Evolutionary conservation across 371 early-diverging fungal species (phyloP).

Genomic region (Mortierella sp.): DNA sequence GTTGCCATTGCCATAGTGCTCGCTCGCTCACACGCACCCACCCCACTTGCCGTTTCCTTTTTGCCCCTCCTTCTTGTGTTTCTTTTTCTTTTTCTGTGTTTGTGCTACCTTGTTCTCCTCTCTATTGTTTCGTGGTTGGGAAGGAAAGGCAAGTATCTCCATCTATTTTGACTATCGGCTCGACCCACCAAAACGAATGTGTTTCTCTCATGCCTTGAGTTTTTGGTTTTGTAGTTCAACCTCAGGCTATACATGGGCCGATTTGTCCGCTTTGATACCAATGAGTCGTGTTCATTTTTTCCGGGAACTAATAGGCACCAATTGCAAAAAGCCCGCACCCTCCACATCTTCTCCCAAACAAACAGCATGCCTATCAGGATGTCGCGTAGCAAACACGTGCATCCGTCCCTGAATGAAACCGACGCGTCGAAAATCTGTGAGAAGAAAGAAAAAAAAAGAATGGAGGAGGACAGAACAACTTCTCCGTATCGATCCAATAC

Average conservation of each 20-base stretch:
- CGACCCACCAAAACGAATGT: no score
- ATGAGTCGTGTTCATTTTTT: not conserved
- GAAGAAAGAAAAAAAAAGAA: not conserved
- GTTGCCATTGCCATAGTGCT: not conserved
- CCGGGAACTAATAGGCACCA: not conserved
- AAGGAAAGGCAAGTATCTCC: not conserved
- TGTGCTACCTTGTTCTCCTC: not conserved
- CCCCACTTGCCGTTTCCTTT: not conserved
- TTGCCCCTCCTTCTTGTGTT: not conserved
- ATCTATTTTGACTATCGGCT: not conserved
- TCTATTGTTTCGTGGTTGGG: not conserved
- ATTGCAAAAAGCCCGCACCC: not conserved
- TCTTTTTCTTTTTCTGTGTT: not conserved
- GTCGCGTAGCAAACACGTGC: constrained; percentile 7
- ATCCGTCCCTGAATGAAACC: not conserved
- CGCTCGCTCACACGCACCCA: not conserved
- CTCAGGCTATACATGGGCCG: not conserved
- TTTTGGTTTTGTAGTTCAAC: not conserved
- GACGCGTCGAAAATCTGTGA: not conserved
- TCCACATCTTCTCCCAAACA: not conserved
- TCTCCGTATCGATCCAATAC: not conserved
- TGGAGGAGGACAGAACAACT: not conserved
- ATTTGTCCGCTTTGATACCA: not conserved
- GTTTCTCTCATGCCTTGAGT: not conserved
- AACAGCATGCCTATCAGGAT: not conserved